Evolutionary conservation across 306 rosid genomes (phyloP).

Genomic region (Dryas drummondii): DNA sequence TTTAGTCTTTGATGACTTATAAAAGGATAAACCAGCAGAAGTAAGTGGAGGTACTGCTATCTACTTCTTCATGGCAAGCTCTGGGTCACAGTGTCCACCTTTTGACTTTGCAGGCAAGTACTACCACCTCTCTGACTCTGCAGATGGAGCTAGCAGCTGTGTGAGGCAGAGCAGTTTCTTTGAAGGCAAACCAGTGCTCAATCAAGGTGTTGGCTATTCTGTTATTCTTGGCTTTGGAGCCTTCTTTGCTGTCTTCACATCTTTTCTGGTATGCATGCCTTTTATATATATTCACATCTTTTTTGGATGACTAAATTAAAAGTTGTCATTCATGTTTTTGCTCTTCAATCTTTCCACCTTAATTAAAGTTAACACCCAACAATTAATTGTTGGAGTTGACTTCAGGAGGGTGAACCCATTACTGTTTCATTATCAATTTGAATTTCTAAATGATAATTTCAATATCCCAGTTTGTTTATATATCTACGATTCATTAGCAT

Average conservation of each 20-base stretch:
- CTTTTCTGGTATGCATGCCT: constrained; percentile 58
- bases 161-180: constrained; percentile 86
- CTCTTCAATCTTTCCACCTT: neutral
- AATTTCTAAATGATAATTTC: too few species aligned
- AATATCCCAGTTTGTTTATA: too few species aligned
- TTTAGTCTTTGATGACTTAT: neutral
- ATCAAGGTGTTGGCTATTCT: constrained; percentile 80
- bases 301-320: constrained; percentile 1
- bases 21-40: neutral
- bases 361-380: neutral
- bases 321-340: neutral
- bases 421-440: too few species aligned
- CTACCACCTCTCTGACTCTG: constrained; percentile 47
- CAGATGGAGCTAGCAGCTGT: constrained; percentile 48
- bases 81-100: constrained; percentile 66
- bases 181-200: constrained; percentile 72
- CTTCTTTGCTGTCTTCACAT: constrained; percentile 86
- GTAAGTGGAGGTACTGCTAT: neutral
- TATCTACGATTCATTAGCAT: too few species aligned
- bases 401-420: neutral
- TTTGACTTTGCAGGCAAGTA: constrained; percentile 63
- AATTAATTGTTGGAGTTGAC: neutral
- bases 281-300: neutral
- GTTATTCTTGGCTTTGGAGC: constrained; percentile 93
- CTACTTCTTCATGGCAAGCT: constrained; percentile 35